Base-by-base conservation (phyloP, 108 stramenopile species). In the Cyclotella baltica region DNA sequence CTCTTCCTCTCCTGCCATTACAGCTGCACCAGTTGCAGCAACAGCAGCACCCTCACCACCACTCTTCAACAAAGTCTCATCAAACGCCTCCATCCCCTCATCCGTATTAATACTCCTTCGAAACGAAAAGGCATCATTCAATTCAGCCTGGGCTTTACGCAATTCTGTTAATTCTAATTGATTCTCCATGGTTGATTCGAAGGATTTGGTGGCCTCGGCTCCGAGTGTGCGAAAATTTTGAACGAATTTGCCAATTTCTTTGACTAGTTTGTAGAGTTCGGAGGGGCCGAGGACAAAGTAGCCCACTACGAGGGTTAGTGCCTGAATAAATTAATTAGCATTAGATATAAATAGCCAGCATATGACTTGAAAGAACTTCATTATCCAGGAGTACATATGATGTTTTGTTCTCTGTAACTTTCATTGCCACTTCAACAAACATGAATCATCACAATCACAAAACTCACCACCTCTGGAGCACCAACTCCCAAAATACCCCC, bases 281-380 rank as follows among this genome's bases (percentile, higher is more conserved):
- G 84, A 82, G 30, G 93, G 93, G 37, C 96, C 96, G 47, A 96
- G 80, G 28, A 96, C 85, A 63, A 96, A 94, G 83, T 96, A 96
- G 15, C 96, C 96, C 5, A 96, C 91, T 37, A 96, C 75, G 13
- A 94, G 56, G 34, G 89, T 93, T 0, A 89, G 85, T 61, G 87
- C 87, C 71, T 72, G 25, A n/a, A n/a, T n/a, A n/a, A n/a, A n/a
- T n/a, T n/a, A n/a, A n/a, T n/a, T n/a, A 23, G 6, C n/a, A 6
- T 23, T 5, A n/a, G 23, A 55, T 23, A 19, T 55, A 6, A 19
- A 23, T 43, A 43, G 40, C 13, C 13, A 10, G 40, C 40, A 43
- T 43, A 43, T 43, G 40, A 52, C n/a, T 10, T 52, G 51, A n/a
- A n/a, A n/a, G n/a, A n/a, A n/a, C n/a, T n/a, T n/a, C n/a, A n/a